Base-by-base conservation (phyloP, 352 stramenopile species). In the Phytophthora pistaciae region DNA sequence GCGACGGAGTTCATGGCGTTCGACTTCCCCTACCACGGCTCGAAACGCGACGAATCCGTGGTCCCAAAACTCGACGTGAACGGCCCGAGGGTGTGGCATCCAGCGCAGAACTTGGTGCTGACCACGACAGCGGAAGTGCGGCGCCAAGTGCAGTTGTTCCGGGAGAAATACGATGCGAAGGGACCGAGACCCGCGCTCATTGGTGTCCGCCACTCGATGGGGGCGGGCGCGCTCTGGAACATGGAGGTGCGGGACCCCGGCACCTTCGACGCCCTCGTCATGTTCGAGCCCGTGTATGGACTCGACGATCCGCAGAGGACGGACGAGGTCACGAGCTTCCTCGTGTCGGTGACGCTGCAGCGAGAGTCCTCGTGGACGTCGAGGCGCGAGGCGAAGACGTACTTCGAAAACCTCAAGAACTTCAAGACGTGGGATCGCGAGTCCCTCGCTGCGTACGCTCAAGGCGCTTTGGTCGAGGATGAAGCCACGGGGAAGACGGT, bases 221-320 rank as follows among this genome's bases (percentile, higher is more conserved):
- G 74, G 3, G 77, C 71, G 6, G 56, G 69, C 8, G 74, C 77
- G 18, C 31, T 87, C 5, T 84, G 77, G 79, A 79, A 80, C 50
- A 29, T 62, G 2, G 79, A 85, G 57, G 68, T 85, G 20, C 40
- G 62, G 13, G 46, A 74, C 33, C 79, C 79, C 5, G 74, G 76
- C 10, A 81, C 74, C 3, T 84, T 86, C 54, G 79, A 86, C 25
- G 72, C 66, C 0, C 74, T 87, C 20, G 71, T 85, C 13, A 31
- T 87, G 18, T 87, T 87, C 6, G 79, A 87, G 25, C 79, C 79
- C 0, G 75, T 86, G 50, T 82, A 81, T 36, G 75, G 75, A 0
- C 46, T 79, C 5, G 14, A 62, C 2, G 61, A 65, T 11, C 27
- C 33, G 3, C 58, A 54, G 2, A 49, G 60, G 11, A 60, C 23